Evolutionary conservation across 106 monocot species (phyloP), one percentile per base, ranked within the genome.

Genomic region (Apostasia ramifera): DNA sequence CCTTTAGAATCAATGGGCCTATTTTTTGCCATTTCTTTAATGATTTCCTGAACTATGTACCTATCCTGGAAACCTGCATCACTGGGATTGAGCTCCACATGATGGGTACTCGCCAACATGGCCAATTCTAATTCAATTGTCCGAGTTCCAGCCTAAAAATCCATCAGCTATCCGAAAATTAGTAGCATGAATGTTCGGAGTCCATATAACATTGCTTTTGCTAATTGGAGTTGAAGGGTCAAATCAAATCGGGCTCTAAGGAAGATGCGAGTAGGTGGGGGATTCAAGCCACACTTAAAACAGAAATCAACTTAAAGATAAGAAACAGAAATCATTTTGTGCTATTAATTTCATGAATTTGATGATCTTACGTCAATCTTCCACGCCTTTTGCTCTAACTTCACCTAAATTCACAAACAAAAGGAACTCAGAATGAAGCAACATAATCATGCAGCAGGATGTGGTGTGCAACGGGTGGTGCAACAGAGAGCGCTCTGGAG

Each of bases 21-120:
- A 47, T 79, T 89, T 57, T 80, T 97, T 13, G 95, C 89, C 95
- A 97, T 97, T 63, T 97, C 95, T 52, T 97, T 97, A 37, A 97
- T 97, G 55, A 97, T 87, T 70, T 97, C 95, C 68, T 97, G 95
- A 70, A 97, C 89, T 68, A 97, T 79, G 75, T 97, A 89, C 54
- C 95, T 88, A 53, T 97, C 95, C 57, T 97, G 95, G 67, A 97
- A 97, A 10, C 95, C 95, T 26, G 95, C 92, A 81, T 97, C 92
- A 54, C 89, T 92, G 13, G 95, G 95, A 73, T 84, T 97, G 72
- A 97, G 66, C 82, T 97, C 92, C 50, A 97, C 83, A 69, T 97
- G 95, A 67, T 89, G 80, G 13, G 86, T 78, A 67, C 95, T 89
- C 5, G 92, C 89, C 40, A 97, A 70, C 57, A 84, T 97, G 2